Conservation (phyloP, 2,329 filamentous ascomycete genomes). For the Leptodontidium sp. region DNA sequence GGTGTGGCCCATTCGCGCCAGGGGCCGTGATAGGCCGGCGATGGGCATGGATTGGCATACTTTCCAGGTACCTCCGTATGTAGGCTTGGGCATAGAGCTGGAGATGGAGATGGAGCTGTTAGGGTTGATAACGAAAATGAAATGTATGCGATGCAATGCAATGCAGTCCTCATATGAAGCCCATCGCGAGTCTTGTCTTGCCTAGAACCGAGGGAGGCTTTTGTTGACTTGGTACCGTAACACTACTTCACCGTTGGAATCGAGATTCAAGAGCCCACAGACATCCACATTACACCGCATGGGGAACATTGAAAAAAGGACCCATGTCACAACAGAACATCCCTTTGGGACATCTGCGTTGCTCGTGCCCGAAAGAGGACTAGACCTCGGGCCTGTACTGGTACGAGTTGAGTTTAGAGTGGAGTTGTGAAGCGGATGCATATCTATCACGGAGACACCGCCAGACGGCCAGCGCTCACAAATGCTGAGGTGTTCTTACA, state of each 20-base stretch:
- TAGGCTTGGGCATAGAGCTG: no score
- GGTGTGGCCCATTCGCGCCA: background rate
- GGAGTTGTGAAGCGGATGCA: background rate
- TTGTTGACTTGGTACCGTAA: no score
- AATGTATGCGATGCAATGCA: background rate
- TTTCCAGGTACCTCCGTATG: no score
- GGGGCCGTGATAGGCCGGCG: constrained; percentile 21
- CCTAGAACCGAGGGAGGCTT: no score
- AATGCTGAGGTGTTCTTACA: background rate
- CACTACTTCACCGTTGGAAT: no score
- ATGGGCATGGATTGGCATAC: no score
- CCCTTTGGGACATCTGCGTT: background rate
- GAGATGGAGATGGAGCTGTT: background rate
- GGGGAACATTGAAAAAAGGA: background rate
- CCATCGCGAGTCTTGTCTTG: background rate
- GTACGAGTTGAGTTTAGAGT: background rate
- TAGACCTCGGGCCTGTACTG: background rate
- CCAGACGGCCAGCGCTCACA: background rate
- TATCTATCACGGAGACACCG: constrained; percentile 5
- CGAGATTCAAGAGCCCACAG: no score
- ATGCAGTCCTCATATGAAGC: background rate
- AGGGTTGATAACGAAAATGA: background rate
- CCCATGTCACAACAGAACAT: background rate
- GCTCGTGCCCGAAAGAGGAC: background rate
- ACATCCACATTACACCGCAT: background rate